Percentiles rank a stretch among this genome's conserved stretches.
Evolutionary conservation across 2,329 filamentous ascomycete species (phyloP).

Genomic region (Exophiala mesophila): DNA sequence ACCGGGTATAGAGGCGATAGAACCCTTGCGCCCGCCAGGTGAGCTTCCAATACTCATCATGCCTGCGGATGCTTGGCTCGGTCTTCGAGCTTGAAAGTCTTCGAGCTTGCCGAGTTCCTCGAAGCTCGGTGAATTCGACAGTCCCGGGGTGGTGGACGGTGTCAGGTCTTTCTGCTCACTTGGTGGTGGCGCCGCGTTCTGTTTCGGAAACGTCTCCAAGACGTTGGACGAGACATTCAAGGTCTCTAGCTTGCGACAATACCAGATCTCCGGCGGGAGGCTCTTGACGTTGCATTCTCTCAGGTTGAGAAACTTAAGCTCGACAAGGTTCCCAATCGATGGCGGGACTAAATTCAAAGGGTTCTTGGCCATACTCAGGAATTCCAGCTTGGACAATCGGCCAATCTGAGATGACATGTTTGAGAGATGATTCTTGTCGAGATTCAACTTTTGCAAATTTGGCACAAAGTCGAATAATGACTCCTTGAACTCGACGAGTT

Average conservation of each 20-base stretch:
- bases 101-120: slow-evolving; percentile 70
- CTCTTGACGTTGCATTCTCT: slow-evolving; percentile 89
- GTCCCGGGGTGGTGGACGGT: slow-evolving; percentile 42
- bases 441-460: slow-evolving; percentile 77
- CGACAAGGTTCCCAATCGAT: slow-evolving; percentile 80
- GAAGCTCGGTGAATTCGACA: slow-evolving; percentile 63
- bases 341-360: slow-evolving; percentile 75
- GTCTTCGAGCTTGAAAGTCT: slow-evolving; percentile 62
- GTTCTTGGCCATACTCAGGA: slow-evolving; percentile 92
- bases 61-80: slow-evolving; percentile 77
- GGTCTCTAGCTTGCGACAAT: slow-evolving; percentile 81
- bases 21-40: slow-evolving; percentile 70
- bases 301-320: slow-evolving; percentile 80
- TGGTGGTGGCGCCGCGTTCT: slow-evolving; percentile 59
- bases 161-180: slow-evolving; percentile 50
- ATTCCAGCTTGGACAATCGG: slow-evolving; percentile 73
- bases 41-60: slow-evolving; percentile 71
- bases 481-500: slow-evolving; percentile 81
- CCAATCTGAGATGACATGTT: slow-evolving; percentile 82
- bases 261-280: slow-evolving; percentile 92
- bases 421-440: slow-evolving; percentile 95
- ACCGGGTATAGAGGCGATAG: slow-evolving; percentile 73
- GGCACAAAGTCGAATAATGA: slow-evolving; percentile 81
- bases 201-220: slow-evolving; percentile 84
- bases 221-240: slow-evolving; percentile 96